phyloP scores from a whole-genome alignment of 495 filamentous ascomycete species.

The Daldinia childiae region DNA sequence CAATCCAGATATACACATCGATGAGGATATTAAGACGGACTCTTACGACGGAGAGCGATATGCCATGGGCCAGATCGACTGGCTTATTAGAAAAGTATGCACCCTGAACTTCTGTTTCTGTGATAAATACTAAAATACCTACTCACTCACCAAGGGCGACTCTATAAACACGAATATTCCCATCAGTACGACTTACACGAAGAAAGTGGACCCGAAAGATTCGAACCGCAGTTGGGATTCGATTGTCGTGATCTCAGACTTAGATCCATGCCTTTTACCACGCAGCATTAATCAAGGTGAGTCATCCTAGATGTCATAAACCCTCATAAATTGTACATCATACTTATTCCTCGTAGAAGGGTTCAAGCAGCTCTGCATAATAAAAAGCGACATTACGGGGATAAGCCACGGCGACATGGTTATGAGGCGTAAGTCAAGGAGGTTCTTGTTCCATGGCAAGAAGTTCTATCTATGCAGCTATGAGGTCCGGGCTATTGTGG shows the following conservation, averaged over 20 bases:
- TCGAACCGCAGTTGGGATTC: constrained; percentile 55
- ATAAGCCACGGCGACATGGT: constrained; percentile 49
- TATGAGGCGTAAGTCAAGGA: constrained; percentile 46
- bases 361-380: constrained; percentile 54
- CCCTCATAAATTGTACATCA: constrained; percentile 33
- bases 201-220: constrained; percentile 56
- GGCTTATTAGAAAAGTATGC: constrained; percentile 62
- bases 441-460: constrained; percentile 52
- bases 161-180: constrained; percentile 49
- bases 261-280: constrained; percentile 54
- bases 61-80: constrained; percentile 63
- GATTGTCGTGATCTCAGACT: constrained; percentile 59
- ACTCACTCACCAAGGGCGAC: constrained; percentile 48
- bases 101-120: not conserved
- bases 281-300: constrained; percentile 51
- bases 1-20: constrained; percentile 54
- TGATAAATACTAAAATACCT: constrained; percentile 9
- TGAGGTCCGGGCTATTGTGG: constrained; percentile 62
- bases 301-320: constrained; percentile 15
- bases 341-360: constrained; percentile 41
- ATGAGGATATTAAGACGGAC: constrained; percentile 55
- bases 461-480: constrained; percentile 60
- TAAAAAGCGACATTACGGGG: constrained; percentile 48
- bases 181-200: constrained; percentile 54
- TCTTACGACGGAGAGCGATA: constrained; percentile 56